Percentiles rank a stretch among this genome's conserved stretches.
Conservation (phyloP, 1,284 basidiomycete genomes). For the Ceratobasidium sp. region DNA sequence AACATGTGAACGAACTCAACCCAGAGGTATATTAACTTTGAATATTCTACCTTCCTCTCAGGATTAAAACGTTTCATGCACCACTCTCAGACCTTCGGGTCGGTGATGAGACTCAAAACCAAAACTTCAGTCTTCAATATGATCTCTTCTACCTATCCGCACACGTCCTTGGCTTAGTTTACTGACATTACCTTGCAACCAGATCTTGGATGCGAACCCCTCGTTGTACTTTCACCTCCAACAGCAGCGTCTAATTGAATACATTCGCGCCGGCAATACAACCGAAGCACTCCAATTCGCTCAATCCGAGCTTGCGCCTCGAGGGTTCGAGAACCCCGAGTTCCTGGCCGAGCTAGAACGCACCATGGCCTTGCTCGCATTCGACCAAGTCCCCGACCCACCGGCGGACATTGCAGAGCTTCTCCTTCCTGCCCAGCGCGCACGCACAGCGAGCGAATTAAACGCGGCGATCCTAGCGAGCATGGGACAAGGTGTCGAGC, state of each 20-base stretch:
- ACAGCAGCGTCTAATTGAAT: constrained; percentile 95
- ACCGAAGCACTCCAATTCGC: constrained; percentile 90
- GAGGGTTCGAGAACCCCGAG: constrained; percentile 94
- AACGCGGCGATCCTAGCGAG: constrained; percentile 95
- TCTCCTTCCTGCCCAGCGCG: constrained; percentile 86
- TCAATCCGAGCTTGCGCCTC: constrained; percentile 91
- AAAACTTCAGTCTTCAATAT: constrained; percentile 96
- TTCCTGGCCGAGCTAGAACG: constrained; percentile 92
- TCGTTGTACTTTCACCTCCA: constrained; percentile 92
- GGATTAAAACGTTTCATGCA: constrained; percentile 97
- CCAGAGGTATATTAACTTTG: constrained; percentile 83
- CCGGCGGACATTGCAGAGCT: constrained; percentile 82
- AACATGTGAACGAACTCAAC: constrained; percentile 93
- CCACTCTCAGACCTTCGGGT: constrained; percentile 91
- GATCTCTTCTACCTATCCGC: constrained; percentile 59
- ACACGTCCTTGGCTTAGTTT: constrained; percentile 45
- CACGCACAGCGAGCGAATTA: constrained; percentile 93
- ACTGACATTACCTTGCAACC: constrained; percentile 50
- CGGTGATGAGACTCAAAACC: constrained; percentile 80
- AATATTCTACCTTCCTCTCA: constrained; percentile 54
- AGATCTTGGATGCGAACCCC: constrained; percentile 97
- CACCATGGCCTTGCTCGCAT: constrained; percentile 96
- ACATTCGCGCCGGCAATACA: constrained; percentile 86
- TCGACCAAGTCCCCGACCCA: constrained; percentile 73
- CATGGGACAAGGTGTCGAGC: constrained; percentile 91